These are phyloP conservation scores for Pythium sp. DNA, from an alignment of 352 stramenopile genomes.

Conservation along the genomic window DNA sequence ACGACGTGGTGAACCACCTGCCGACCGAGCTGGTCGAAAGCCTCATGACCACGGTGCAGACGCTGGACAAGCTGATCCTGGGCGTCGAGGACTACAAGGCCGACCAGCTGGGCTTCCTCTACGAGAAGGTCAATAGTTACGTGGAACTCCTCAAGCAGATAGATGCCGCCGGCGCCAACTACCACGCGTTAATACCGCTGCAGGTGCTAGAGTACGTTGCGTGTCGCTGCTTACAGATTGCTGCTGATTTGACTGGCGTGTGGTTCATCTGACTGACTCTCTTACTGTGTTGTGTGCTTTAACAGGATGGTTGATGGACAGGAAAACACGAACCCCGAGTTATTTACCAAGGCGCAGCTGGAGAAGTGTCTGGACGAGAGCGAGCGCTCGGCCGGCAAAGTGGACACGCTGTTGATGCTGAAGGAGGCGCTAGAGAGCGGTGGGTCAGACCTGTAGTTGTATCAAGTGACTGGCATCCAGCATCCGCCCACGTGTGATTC, in stretches of 20 bases:
- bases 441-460: slow-evolving; percentile 26
- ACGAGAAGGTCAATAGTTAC: slow-evolving; percentile 56
- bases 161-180: slow-evolving; percentile 38
- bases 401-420: slow-evolving; percentile 52
- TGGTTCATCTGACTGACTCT: not conserved
- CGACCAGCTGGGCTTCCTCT: slow-evolving; percentile 57
- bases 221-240: not conserved
- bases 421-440: slow-evolving; percentile 47
- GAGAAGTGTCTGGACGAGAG: slow-evolving; percentile 66
- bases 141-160: slow-evolving; percentile 57
- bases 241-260: not conserved
- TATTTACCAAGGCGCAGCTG: slow-evolving; percentile 64
- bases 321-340: slow-evolving; percentile 58
- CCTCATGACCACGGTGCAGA: slow-evolving; percentile 57
- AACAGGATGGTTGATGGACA: slow-evolving; percentile 49
- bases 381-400: slow-evolving; percentile 34
- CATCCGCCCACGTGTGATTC: not conserved
- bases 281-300: not conserved
- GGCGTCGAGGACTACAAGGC: slow-evolving; percentile 58
- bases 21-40: slow-evolving; percentile 54
- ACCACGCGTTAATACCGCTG: slow-evolving; percentile 58
- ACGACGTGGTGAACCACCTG: slow-evolving; percentile 62
- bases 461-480: not conserved
- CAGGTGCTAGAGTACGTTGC: slow-evolving; percentile 51
- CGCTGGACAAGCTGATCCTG: slow-evolving; percentile 59